Conservation (phyloP, 768 basidiomycete species). For the Hydnomerulius pinastri region DNA sequence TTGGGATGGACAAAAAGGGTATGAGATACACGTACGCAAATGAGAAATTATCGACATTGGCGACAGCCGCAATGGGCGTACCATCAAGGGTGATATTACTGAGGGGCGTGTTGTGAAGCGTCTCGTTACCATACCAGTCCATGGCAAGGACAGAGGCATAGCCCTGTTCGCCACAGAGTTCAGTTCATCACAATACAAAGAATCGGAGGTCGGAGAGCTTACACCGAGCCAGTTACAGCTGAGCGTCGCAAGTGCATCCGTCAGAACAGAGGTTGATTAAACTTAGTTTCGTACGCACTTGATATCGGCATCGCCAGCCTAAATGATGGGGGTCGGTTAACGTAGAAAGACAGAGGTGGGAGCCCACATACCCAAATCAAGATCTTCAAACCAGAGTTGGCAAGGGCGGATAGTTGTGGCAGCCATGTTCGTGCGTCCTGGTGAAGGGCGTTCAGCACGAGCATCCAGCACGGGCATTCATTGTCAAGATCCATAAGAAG, state of each 20-base stretch:
- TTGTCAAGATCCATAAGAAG: background rate
- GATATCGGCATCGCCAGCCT: conserved; percentile 33
- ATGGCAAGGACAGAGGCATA: conserved; percentile 42
- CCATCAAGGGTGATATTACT: conserved; percentile 60
- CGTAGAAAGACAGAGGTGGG: background rate
- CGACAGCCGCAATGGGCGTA: conserved; percentile 53
- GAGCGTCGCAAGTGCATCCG: background rate
- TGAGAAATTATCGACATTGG: conserved; percentile 66
- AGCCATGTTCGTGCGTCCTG: conserved; percentile 40
- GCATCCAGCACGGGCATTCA: background rate
- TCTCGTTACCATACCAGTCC: conserved; percentile 47
- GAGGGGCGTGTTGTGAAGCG: conserved; percentile 40
- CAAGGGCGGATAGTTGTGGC: conserved; percentile 38
- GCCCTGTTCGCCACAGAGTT: conserved; percentile 26
- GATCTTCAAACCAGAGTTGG: conserved; percentile 37
- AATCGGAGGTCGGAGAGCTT: conserved; percentile 9
- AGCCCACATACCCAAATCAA: conserved; percentile 39
- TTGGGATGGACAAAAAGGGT: too few relatives aligned
- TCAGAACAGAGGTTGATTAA: background rate
- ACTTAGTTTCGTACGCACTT: conserved; percentile 14
- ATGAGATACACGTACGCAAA: conserved; percentile 55
- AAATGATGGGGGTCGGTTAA: background rate
- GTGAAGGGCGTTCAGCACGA: background rate
- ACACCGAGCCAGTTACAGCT: conserved; percentile 37
- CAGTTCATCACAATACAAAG: background rate